Conservation (phyloP, 148 eudicot species). For the Fagopyrum esculentum region DNA sequence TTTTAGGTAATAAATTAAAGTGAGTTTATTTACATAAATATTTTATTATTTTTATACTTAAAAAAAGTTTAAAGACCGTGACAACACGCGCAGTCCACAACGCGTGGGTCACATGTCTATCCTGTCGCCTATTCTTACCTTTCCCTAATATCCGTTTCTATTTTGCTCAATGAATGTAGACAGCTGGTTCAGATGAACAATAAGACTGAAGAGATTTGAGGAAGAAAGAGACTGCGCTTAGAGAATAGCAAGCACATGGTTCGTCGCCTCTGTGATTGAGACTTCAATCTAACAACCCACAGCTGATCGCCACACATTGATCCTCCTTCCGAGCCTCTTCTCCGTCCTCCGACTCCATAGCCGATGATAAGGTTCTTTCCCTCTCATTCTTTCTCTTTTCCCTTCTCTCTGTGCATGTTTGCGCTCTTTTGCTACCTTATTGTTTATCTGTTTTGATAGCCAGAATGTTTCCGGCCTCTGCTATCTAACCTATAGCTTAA, state of each 20-base stretch:
- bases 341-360: constrained; percentile 5
- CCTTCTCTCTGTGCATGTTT: background rate
- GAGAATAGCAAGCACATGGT: constrained; percentile 16
- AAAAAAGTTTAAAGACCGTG: too few species aligned
- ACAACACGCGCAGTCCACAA: too few species aligned
- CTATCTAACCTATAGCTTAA: background rate
- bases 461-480: background rate
- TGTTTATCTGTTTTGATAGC: too few species aligned
- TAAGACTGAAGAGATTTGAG: background rate
- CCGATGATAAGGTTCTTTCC: constrained; percentile 17
- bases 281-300: constrained; percentile 30
- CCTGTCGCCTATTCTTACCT: too few species aligned
- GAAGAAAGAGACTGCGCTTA: background rate
- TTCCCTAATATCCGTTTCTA: too few species aligned
- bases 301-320: constrained; percentile 11
- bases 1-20: too few species aligned
- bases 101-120: too few species aligned
- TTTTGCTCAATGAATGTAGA: too few species aligned
- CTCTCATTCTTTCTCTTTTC: background rate
- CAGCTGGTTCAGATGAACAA: too few species aligned
- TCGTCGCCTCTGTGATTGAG: constrained; percentile 21
- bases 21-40: too few species aligned
- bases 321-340: constrained; percentile 7
- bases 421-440: background rate
- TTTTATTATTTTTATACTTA: too few species aligned